These are phyloP conservation scores for Barnettozyma californica DNA, from an alignment of 805 yeast genomes.

Conservation along the genomic window DNA sequence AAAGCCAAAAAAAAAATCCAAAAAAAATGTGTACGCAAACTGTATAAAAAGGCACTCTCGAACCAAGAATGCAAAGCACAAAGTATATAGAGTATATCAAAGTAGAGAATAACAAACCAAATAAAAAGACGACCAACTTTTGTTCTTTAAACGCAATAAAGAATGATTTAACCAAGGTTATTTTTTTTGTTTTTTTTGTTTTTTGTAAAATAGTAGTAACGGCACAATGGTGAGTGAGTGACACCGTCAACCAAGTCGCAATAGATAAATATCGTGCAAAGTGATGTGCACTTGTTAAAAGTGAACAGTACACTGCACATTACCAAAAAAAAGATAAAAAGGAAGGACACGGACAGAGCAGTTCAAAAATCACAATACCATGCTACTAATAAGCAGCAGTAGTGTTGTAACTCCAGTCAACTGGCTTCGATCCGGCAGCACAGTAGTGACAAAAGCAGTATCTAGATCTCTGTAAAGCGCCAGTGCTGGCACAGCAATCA, in stretches of 20 bases:
- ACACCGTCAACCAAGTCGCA: background rate
- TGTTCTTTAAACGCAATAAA: background rate
- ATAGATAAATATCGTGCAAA: background rate
- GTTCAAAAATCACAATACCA: background rate
- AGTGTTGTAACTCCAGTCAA: constrained; percentile 21
- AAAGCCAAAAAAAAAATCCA: background rate
- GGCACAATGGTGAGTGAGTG: background rate
- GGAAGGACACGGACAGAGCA: background rate
- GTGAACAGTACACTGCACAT: background rate
- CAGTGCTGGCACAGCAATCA: constrained; percentile 22
- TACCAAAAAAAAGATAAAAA: too few relatives aligned
- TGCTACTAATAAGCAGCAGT: constrained; percentile 13
- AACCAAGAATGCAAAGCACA: background rate
- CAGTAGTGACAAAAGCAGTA: constrained; percentile 24
- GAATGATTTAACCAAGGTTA: background rate
- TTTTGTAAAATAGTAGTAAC: constrained; percentile 4
- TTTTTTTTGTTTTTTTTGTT: constrained; percentile 5
- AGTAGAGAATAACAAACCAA: background rate
- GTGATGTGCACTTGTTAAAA: background rate
- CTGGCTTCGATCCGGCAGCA: constrained; percentile 14
- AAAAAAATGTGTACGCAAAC: background rate
- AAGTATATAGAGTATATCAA: background rate
- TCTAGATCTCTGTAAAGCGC: constrained; percentile 17
- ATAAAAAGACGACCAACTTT: constrained; percentile 4
- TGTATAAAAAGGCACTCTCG: background rate